Evolutionary conservation across 1,284 basidiomycete species (phyloP).

Genomic region (Athelia psychrophila): DNA sequence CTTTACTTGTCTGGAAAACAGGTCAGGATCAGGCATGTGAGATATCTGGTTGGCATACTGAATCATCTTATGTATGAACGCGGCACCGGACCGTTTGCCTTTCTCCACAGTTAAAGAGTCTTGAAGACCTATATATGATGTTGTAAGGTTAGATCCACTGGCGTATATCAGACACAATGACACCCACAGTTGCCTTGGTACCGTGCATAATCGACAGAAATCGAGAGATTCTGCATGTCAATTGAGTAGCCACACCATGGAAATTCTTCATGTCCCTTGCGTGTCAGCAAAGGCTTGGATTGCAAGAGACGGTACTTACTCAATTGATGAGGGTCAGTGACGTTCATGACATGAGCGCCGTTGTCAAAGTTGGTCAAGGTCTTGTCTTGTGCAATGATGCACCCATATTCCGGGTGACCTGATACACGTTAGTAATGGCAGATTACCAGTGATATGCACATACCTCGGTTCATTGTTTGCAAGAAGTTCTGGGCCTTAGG

Average conservation of each 20-base stretch:
- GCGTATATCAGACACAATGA: neutral
- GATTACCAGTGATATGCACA: conserved; percentile 3
- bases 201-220: conserved; percentile 73
- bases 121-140: conserved; percentile 39
- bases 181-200: conserved; percentile 58
- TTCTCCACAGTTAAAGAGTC: conserved; percentile 66
- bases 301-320: conserved; percentile 28
- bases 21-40: conserved; percentile 4
- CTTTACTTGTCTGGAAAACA: conserved; percentile 53
- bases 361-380: conserved; percentile 86
- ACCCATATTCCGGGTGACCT: conserved; percentile 93
- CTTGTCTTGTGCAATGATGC: conserved; percentile 86
- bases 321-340: conserved; percentile 45
- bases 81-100: conserved; percentile 52
- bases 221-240: conserved; percentile 70
- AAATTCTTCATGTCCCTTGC: conserved; percentile 54
- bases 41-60: conserved; percentile 42
- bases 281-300: conserved; percentile 2
- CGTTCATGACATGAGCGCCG: conserved; percentile 50
- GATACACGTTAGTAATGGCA: neutral
- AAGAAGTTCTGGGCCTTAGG: conserved; percentile 72
- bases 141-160: neutral
- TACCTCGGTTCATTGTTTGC: conserved; percentile 75
- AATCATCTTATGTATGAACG: conserved; percentile 67
- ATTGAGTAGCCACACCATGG: conserved; percentile 90